Evolutionary conservation across 371 early-diverging fungal genomes (phyloP).

Genomic region (Mortierella sp.): DNA sequence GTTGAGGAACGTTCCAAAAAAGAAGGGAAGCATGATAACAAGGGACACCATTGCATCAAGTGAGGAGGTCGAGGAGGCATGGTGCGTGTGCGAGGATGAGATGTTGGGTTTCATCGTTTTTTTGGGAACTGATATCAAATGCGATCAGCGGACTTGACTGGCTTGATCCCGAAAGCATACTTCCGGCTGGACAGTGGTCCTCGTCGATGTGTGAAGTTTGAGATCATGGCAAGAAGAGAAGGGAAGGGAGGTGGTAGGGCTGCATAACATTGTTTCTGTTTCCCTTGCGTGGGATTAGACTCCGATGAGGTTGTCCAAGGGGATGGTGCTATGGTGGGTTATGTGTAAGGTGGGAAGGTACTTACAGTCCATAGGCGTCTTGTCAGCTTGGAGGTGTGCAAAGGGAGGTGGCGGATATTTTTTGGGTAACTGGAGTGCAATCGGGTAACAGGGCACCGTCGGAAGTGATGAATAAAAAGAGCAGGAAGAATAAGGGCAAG

Average conservation of each 20-base stretch:
- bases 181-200: not conserved
- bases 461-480: too few species aligned
- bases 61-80: conserved; percentile 1
- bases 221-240: not conserved
- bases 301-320: not conserved
- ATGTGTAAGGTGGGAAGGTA: not conserved
- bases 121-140: conserved; percentile 2
- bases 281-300: not conserved
- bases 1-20: conserved; percentile 7
- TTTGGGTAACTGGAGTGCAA: conserved; percentile 4
- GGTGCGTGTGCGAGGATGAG: not conserved
- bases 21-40: not conserved
- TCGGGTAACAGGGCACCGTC: not conserved
- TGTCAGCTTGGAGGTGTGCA: not conserved
- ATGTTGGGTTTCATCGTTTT: conserved; percentile 9
- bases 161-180: not conserved
- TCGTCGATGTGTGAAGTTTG: not conserved
- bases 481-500: conserved; percentile 4
- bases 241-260: not conserved
- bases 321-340: not conserved
- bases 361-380: conserved; percentile 34
- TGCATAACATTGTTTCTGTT: conserved; percentile 4
- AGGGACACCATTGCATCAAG: not conserved
- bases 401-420: not conserved
- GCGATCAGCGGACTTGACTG: conserved; percentile 10